phyloP scores from a whole-genome alignment of 495 filamentous ascomycete genomes.

The Glonium stellatum region DNA sequence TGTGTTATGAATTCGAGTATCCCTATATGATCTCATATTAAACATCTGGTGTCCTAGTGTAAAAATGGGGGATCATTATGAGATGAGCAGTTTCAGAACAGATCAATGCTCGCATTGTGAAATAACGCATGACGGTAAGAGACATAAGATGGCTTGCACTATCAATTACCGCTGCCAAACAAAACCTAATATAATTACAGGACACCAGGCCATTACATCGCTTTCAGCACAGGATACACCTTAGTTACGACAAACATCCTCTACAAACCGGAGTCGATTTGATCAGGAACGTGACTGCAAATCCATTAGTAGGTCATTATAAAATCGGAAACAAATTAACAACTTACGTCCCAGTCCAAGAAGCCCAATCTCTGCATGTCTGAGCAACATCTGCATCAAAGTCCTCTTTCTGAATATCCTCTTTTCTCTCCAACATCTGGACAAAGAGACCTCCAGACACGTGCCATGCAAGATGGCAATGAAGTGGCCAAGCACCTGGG shows the following conservation, averaged over 20 bases:
- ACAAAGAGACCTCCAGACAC: conserved; percentile 48
- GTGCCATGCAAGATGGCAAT: conserved; percentile 57
- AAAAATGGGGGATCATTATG: no score
- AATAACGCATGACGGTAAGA: no score
- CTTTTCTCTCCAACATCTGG: conserved; percentile 42
- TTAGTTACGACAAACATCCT: background rate
- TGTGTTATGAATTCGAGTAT: no score
- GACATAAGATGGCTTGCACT: no score
- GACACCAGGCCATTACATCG: no score
- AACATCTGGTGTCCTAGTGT: no score
- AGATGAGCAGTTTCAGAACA: no score
- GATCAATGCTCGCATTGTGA: no score
- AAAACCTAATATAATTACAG: no score
- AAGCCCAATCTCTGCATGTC: conserved; percentile 45
- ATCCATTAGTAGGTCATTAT: background rate
- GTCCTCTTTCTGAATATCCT: conserved; percentile 31
- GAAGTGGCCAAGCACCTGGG: conserved; percentile 53
- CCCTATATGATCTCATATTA: no score
- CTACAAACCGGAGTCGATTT: conserved; percentile 48
- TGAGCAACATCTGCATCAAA: conserved; percentile 20
- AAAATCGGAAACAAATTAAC: background rate
- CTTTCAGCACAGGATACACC: no score
- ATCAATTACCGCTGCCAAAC: no score
- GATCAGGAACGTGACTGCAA: conserved; percentile 38
- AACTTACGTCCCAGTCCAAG: conserved; percentile 36